These are phyloP conservation scores for Colletotrichum orchidophilum DNA, from an alignment of 2,329 filamentous ascomycete genomes.

Conservation along the genomic window DNA sequence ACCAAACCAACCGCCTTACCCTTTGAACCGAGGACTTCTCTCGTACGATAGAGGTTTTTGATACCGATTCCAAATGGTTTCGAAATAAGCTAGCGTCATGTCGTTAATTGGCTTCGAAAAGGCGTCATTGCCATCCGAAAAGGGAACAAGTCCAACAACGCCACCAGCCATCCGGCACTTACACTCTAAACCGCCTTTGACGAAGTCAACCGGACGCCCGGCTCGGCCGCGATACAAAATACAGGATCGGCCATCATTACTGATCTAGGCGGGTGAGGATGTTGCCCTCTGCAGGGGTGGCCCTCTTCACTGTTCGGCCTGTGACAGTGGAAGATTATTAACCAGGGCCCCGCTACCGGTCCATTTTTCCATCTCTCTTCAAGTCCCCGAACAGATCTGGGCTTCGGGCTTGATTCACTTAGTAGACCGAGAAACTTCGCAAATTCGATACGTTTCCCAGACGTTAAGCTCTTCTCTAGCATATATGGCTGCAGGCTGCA, in stretches of 20 bases:
- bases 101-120: neutral
- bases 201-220: neutral
- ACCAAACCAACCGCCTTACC: neutral
- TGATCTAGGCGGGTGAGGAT: neutral
- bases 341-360: conserved; percentile 28
- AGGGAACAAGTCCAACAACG: neutral
- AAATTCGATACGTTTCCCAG: neutral
- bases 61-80: neutral
- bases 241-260: neutral
- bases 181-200: neutral
- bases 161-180: neutral
- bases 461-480: too few relatives aligned
- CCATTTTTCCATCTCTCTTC: conserved; percentile 8
- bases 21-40: neutral
- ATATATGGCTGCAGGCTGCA: neutral
- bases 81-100: neutral
- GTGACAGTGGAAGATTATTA: conserved; percentile 6
- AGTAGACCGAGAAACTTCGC: neutral
- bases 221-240: neutral
- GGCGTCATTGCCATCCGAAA: conserved; percentile 1
- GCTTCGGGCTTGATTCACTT: conserved; percentile 11
- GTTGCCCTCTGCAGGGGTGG: neutral
- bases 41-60: neutral
- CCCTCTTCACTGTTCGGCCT: neutral
- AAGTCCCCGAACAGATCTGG: conserved; percentile 11